These are phyloP conservation scores for Mollisia scopiformis DNA, from an alignment of 2,329 filamentous ascomycete species.

Conservation along the genomic window DNA sequence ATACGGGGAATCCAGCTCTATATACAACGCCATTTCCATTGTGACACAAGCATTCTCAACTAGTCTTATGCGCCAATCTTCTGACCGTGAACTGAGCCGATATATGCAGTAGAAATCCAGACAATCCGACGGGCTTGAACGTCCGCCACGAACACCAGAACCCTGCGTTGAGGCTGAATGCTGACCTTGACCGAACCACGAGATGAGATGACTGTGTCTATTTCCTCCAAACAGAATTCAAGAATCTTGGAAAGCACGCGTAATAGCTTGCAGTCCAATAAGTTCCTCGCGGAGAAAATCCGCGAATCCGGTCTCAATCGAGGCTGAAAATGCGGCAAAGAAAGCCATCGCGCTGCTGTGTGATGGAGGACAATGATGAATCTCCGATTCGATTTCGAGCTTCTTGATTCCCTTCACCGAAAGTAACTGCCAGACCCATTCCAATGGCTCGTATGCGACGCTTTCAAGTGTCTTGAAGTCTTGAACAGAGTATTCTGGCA, in stretches of 20 bases:
- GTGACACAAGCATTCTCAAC: conserved; percentile 4
- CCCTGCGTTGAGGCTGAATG: background rate
- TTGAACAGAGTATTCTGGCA: conserved; percentile 46
- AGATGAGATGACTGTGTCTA: background rate
- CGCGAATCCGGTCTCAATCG: conserved; percentile 57
- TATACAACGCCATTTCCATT: background rate
- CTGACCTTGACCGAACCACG: background rate
- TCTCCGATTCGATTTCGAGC: conserved; percentile 54
- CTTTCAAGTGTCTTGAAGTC: conserved; percentile 51
- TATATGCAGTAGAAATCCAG: too few species aligned
- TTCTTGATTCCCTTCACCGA: conserved; percentile 51
- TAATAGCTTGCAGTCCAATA: conserved; percentile 5
- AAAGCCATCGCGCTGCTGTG: conserved; percentile 57
- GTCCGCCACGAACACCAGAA: background rate
- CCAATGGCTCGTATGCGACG: conserved; percentile 50
- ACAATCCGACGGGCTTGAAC: background rate
- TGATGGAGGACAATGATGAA: conserved; percentile 56
- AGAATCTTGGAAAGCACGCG: background rate
- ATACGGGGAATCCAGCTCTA: background rate
- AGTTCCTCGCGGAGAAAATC: conserved; percentile 49
- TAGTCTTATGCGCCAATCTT: background rate
- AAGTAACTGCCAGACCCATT: conserved; percentile 61
- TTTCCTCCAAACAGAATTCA: background rate
- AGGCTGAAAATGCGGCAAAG: conserved; percentile 62
- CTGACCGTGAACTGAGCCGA: background rate